Conservation (phyloP, 2,329 filamentous ascomycete genomes). For the Tolypocladium ovalisporum region DNA sequence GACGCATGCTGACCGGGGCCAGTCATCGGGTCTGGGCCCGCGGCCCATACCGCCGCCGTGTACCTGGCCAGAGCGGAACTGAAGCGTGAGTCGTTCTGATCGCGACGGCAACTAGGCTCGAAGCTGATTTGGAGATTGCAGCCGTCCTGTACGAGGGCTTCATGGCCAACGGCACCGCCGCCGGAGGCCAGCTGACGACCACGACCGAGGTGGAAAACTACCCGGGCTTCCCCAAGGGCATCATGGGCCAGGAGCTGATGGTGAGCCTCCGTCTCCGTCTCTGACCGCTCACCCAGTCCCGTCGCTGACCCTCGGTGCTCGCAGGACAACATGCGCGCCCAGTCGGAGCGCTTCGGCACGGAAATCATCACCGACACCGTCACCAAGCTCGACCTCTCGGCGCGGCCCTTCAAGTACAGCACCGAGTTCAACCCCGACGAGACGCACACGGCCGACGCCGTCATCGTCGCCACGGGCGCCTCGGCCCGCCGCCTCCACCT, state of each 20-base stretch:
- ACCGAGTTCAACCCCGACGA: slow-evolving; percentile 78
- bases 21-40: slow-evolving; percentile 89
- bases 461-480: slow-evolving; percentile 93
- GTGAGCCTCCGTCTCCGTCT: slow-evolving; percentile 25
- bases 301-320: neutral
- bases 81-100: slow-evolving; percentile 47
- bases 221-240: slow-evolving; percentile 83
- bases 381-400: slow-evolving; percentile 71
- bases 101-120: neutral
- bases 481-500: slow-evolving; percentile 78
- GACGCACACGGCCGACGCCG: slow-evolving; percentile 76
- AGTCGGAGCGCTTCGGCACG: slow-evolving; percentile 88
- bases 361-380: slow-evolving; percentile 90
- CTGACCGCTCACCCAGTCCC: neutral
- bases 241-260: slow-evolving; percentile 85
- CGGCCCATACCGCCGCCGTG: slow-evolving; percentile 92
- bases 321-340: slow-evolving; percentile 78
- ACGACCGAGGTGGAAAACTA: slow-evolving; percentile 99
- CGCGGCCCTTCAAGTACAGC: slow-evolving; percentile 84
- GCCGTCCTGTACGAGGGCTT: slow-evolving; percentile 95
- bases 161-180: slow-evolving; percentile 91
- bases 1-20: neutral
- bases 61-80: slow-evolving; percentile 92
- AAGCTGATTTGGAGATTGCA: slow-evolving; percentile 12
- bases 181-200: slow-evolving; percentile 92